A percentile compares a stretch with the other conserved stretches of the same genome.
These are phyloP conservation scores for Pseudopyricularia cyperi DNA, from an alignment of 2,329 filamentous ascomycete species.

Conservation along the genomic window DNA sequence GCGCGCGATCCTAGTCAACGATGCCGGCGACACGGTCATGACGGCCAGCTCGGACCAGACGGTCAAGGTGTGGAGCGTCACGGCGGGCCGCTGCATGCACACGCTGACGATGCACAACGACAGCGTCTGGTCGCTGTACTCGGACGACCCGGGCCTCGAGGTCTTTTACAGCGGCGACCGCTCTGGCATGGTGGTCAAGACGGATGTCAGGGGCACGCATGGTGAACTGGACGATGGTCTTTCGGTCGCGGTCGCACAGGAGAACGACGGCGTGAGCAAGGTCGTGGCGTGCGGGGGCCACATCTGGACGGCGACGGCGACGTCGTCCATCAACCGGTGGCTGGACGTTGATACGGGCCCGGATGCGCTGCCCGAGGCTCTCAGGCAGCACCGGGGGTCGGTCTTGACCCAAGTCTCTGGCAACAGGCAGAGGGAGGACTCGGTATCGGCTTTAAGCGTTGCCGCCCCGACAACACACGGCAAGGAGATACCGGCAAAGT, in stretches of 20 bases:
- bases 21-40: conserved; percentile 80
- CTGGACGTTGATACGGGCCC: conserved; percentile 68
- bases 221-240: conserved; percentile 76
- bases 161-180: conserved; percentile 94
- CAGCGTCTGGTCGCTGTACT: conserved; percentile 92
- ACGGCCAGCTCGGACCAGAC: conserved; percentile 94
- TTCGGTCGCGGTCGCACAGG: conserved; percentile 81
- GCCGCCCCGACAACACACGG: conserved; percentile 24
- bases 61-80: conserved; percentile 95
- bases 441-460: conserved; percentile 13
- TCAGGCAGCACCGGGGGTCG: conserved; percentile 34
- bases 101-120: conserved; percentile 98
- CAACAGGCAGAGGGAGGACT: conserved; percentile 15
- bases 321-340: conserved; percentile 90
- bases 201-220: conserved; percentile 64
- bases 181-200: conserved; percentile 89
- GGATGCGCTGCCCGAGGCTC: conserved; percentile 48
- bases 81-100: conserved; percentile 90
- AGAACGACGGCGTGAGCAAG: conserved; percentile 70
- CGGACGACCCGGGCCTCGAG: conserved; percentile 69
- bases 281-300: conserved; percentile 57
- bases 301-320: conserved; percentile 82
- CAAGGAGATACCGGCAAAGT: conserved; percentile 62
- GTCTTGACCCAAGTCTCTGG: conserved; percentile 25
- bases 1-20: conserved; percentile 77